phyloP scores from a whole-genome alignment of 2,329 filamentous ascomycete species.

The Ophiostoma pallidulum region DNA sequence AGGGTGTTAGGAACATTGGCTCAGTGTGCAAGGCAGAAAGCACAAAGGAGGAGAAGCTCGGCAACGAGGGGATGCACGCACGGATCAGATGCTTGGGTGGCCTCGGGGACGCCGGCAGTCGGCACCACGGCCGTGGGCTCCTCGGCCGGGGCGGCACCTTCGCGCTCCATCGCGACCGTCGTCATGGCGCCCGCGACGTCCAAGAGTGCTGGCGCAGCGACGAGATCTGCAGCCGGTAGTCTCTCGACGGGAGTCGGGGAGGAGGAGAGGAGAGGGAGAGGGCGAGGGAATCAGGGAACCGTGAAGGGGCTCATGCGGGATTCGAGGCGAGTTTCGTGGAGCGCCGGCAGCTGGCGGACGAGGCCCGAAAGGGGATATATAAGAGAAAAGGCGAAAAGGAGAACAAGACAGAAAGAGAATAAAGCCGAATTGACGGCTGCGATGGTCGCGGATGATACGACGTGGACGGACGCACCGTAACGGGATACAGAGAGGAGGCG shows the following conservation, averaged over 20 bases:
- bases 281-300: not conserved
- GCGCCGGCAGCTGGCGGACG: no score
- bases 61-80: no score
- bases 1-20: no score
- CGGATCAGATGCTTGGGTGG: not conserved
- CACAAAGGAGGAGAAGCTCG: no score
- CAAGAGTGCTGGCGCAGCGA: not conserved
- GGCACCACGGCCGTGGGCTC: not conserved
- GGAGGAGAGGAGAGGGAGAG: no score
- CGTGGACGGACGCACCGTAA: no score
- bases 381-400: not conserved
- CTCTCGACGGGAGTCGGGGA: not conserved
- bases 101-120: not conserved
- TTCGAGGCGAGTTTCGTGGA: not conserved
- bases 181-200: constrained; percentile 1
- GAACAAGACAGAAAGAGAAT: not conserved
- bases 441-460: no score
- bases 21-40: no score
- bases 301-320: not conserved
- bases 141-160: not conserved
- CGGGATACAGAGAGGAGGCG: no score
- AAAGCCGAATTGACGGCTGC: no score
- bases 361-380: not conserved
- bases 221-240: not conserved
- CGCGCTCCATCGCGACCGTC: constrained; percentile 1